Percentiles rank a stretch among this genome's conserved stretches.
Evolutionary conservation across 2,329 filamentous ascomycete species (phyloP).

Genomic region (Scolecobasidium constrictum): DNA sequence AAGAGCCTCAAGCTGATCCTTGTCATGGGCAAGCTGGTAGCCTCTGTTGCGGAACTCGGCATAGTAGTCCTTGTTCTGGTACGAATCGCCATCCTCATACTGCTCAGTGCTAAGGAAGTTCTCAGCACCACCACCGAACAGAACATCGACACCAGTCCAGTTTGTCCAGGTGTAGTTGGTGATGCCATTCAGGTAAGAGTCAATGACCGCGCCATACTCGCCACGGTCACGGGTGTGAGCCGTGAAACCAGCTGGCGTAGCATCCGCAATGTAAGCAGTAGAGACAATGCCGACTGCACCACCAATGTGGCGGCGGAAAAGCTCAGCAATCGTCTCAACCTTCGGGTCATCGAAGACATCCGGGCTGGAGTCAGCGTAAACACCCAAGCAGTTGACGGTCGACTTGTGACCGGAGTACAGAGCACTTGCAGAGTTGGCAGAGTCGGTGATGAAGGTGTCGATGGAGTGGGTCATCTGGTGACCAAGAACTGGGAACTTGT

Average conservation of each 20-base stretch:
- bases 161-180: slow-evolving; percentile 74
- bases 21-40: slow-evolving; percentile 64
- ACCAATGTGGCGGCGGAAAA: slow-evolving; percentile 60
- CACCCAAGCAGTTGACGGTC: slow-evolving; percentile 70
- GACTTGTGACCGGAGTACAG: slow-evolving; percentile 78
- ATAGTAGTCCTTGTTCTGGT: slow-evolving; percentile 62
- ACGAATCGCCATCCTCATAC: slow-evolving; percentile 51
- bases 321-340: slow-evolving; percentile 70
- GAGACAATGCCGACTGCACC: slow-evolving; percentile 54
- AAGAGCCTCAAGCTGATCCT: slow-evolving; percentile 53
- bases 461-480: slow-evolving; percentile 85
- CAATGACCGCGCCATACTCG: slow-evolving; percentile 61
- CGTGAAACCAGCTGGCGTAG: slow-evolving; percentile 65
- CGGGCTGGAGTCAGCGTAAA: slow-evolving; percentile 68
- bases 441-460: slow-evolving; percentile 77
- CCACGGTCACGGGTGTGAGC: slow-evolving; percentile 62
- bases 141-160: slow-evolving; percentile 64
- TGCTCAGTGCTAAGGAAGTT: slow-evolving; percentile 52
- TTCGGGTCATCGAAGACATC: slow-evolving; percentile 74
- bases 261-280: slow-evolving; percentile 73
- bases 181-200: slow-evolving; percentile 65
- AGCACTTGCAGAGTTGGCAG: slow-evolving; percentile 73
- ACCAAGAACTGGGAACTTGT: slow-evolving; percentile 75
- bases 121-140: slow-evolving; percentile 74
- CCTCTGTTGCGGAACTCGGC: slow-evolving; percentile 58